A percentile compares a stretch with the other conserved stretches of the same genome.
Conservation (phyloP, 2,329 filamentous ascomycete species). For the Diaporthe eres region DNA sequence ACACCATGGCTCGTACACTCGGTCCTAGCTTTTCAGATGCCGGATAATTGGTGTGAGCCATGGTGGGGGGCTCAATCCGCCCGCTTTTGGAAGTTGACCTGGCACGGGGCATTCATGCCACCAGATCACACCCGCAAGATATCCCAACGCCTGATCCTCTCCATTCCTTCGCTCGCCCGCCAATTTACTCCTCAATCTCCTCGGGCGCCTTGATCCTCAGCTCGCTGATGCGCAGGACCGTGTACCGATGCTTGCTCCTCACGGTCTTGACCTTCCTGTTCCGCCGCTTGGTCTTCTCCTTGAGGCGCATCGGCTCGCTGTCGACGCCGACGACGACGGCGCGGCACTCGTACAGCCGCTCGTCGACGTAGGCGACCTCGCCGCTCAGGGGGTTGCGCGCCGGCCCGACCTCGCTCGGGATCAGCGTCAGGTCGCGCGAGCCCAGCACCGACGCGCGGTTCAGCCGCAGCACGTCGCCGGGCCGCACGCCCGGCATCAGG, state of each 20-base stretch:
- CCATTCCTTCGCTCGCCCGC: not conserved
- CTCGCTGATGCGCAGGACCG: slow-evolving; percentile 87
- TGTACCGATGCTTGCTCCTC: slow-evolving; percentile 92
- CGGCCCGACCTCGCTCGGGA: slow-evolving; percentile 8
- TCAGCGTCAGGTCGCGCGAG: slow-evolving; percentile 88
- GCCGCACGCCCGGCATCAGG: slow-evolving; percentile 80
- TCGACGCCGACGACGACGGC: slow-evolving; percentile 89
- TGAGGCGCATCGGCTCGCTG: slow-evolving; percentile 81
- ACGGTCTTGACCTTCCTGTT: slow-evolving; percentile 81
- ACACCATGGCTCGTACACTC: not conserved
- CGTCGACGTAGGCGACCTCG: slow-evolving; percentile 85
- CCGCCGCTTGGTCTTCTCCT: slow-evolving; percentile 86
- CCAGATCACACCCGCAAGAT: not conserved
- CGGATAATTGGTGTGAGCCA: not conserved
- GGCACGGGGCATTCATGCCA: not conserved
- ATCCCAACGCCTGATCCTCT: not conserved
- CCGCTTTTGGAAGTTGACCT: not conserved
- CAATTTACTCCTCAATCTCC: slow-evolving; percentile 52
- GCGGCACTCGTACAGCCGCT: slow-evolving; percentile 86
- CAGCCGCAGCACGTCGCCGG: slow-evolving; percentile 89
- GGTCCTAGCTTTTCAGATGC: not conserved
- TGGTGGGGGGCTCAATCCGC: not conserved
- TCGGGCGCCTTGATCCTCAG: slow-evolving; percentile 72
- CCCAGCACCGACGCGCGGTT: slow-evolving; percentile 88
- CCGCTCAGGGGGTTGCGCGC: slow-evolving; percentile 71